Conservation (phyloP, 257 asterid species). For the Nicotiana sylvestris region DNA sequence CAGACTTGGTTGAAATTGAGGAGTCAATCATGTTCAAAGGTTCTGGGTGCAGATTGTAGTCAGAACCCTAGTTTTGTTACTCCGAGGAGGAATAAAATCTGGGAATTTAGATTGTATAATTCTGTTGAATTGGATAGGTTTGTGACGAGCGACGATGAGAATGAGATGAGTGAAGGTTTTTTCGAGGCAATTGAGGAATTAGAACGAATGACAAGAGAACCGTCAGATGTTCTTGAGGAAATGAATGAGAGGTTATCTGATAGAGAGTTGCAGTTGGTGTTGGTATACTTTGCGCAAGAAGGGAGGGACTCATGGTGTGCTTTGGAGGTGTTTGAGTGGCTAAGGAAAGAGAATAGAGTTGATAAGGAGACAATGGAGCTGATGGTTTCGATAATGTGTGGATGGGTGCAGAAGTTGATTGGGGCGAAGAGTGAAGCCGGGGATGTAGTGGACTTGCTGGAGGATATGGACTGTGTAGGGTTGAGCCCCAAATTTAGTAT, state of each 20-base stretch:
- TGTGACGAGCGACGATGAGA: constrained; percentile 73
- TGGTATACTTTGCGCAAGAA: constrained; percentile 89
- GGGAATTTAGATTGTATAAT: constrained; percentile 25
- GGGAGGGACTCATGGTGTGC: constrained; percentile 99
- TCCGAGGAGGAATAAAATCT: neutral
- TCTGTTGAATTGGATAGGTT: constrained; percentile 69
- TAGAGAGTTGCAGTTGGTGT: constrained; percentile 79
- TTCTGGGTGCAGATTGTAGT: neutral
- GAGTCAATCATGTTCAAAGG: neutral
- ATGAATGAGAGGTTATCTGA: constrained; percentile 72
- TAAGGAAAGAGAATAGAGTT: constrained; percentile 85
- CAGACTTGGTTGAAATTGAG: neutral
- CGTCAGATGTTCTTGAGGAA: constrained; percentile 90
- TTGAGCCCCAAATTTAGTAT: constrained; percentile 75
- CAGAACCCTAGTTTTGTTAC: neutral
- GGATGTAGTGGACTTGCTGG: constrained; percentile 81
- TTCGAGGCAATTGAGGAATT: constrained; percentile 91
- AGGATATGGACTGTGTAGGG: constrained; percentile 97
- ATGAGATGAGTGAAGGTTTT: constrained; percentile 73
- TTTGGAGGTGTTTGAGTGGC: constrained; percentile 93
- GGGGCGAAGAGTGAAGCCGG: constrained; percentile 55
- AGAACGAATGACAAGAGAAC: constrained; percentile 90
- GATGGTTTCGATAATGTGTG: constrained; percentile 94
- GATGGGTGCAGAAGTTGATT: constrained; percentile 84
- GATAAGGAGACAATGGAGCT: constrained; percentile 95